Evolutionary conservation across 164 flowering plant species (phyloP), one percentile per base, ranked within the genome.

Genomic region (Magnolia kwangsiensis): DNA sequence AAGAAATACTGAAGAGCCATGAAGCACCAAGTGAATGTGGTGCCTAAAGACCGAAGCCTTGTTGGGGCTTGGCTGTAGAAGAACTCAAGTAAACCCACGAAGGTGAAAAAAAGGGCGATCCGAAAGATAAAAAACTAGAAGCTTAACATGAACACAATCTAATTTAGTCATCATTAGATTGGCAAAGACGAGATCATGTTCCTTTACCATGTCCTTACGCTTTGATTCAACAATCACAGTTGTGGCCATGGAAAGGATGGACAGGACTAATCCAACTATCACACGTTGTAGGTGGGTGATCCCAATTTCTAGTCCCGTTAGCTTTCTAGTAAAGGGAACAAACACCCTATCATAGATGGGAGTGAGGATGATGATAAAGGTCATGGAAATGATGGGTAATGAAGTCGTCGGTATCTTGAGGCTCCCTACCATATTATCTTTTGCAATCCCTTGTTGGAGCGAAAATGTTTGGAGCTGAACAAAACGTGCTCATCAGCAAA

Each of bases 381-480:
- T 10, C 10, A 85, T 16, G 1, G 87, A 86, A 65, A 88, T 61
- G 70, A 87, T 85, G 45, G 88, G 86, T n/a, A 87, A 84, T 0
- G 91, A 88, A 0, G 88, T 88, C 0, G 87, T 85, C 11, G 88
- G 88, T 1, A 88, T 84, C 65, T 80, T 24, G 76, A 87, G 84
- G 73, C 27, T 24, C 27, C 27, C 27, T 24, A 88, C 50, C 16
- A 50, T 79, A 45, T 86, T 87, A 80, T 88, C 85, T 89, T 87
- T 88, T 8, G 86, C 84, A 29, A 66, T 23, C 55, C 91, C 87
- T 82, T 88, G 89, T 64, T 86, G 81, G 77, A 88, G 72, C 19
- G 90, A 85, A 78, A 88, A 86, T 1, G 91, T 86, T 65, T 85
- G 88, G 20, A 88, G 88, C 72, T 88, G 89, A 61, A 89, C 89